Evolutionary conservation across 2,329 filamentous ascomycete genomes (phyloP).

Genomic region (Aspergillus niger): DNA sequence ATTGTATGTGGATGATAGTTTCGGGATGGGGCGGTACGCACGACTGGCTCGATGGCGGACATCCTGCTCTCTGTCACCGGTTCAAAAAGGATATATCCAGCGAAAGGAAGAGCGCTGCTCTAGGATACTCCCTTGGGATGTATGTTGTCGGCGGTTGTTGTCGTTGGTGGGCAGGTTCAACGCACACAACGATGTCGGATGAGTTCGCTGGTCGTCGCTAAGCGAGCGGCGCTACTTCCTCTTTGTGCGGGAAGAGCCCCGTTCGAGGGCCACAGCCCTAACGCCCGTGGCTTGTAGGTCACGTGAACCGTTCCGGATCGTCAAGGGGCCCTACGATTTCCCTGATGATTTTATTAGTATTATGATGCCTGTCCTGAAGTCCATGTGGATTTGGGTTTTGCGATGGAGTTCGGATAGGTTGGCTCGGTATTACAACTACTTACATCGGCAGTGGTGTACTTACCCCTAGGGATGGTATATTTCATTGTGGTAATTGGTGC

Average conservation of each 20-base stretch:
- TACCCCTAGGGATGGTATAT: not conserved
- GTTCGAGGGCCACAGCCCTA: slow-evolving; percentile 44
- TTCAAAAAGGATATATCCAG: slow-evolving; percentile 45
- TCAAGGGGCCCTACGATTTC: not conserved
- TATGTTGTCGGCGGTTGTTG: slow-evolving; percentile 51
- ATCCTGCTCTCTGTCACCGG: slow-evolving; percentile 55
- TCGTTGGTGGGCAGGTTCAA: slow-evolving; percentile 47
- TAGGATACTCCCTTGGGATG: slow-evolving; percentile 45
- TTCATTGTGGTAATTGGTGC: not conserved
- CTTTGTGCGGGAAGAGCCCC: slow-evolving; percentile 37
- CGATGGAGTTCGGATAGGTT: not conserved
- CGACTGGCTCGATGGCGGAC: slow-evolving; percentile 68
- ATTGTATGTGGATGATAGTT: slow-evolving; percentile 1
- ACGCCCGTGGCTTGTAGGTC: slow-evolving; percentile 22
- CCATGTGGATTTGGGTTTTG: not conserved
- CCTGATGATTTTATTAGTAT: too few species aligned
- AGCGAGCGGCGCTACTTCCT: slow-evolving; percentile 39
- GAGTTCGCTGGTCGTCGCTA: slow-evolving; percentile 41
- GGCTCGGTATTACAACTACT: not conserved
- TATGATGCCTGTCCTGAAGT: not conserved
- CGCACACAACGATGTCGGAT: slow-evolving; percentile 47
- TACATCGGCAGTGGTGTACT: not conserved
- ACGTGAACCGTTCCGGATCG: slow-evolving; percentile 25
- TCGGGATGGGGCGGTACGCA: slow-evolving; percentile 47
- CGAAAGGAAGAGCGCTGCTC: slow-evolving; percentile 44